Percentiles rank a stretch among this genome's conserved stretches.
These are phyloP conservation scores for Thielaviopsis populi DNA, from an alignment of 2,329 filamentous ascomycete genomes.

Conservation along the genomic window DNA sequence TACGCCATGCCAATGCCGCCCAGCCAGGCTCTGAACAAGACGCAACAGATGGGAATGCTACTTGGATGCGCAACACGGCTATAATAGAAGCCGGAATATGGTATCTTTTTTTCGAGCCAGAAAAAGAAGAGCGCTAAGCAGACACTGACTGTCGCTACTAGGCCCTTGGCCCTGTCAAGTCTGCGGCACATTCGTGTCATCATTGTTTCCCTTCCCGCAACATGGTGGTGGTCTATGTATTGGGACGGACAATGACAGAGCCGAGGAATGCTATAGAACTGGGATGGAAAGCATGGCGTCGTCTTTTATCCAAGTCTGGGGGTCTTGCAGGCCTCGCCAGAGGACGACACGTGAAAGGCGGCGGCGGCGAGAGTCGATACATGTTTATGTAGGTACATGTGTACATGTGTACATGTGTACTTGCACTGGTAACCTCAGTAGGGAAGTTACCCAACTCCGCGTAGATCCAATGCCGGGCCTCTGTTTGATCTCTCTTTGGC, in stretches of 20 bases:
- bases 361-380: not conserved
- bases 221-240: not conserved
- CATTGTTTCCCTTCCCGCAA: constrained; percentile 8
- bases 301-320: too few species aligned
- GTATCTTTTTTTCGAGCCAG: too few species aligned
- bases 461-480: not conserved
- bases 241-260: not conserved
- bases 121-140: too few species aligned
- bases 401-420: too few species aligned
- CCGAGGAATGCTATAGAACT: not conserved
- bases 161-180: not conserved
- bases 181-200: constrained; percentile 16
- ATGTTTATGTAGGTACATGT: too few species aligned
- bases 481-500: not conserved
- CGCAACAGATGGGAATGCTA: too few species aligned
- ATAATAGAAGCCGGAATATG: too few species aligned
- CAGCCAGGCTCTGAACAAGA: too few species aligned
- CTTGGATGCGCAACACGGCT: too few species aligned
- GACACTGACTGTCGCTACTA: not conserved
- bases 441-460: not conserved
- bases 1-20: too few species aligned
- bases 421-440: not conserved
- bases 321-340: too few species aligned
- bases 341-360: not conserved
- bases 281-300: not conserved